Conservation (phyloP, 208 protist species). For the Trypanosoma theileri region DNA sequence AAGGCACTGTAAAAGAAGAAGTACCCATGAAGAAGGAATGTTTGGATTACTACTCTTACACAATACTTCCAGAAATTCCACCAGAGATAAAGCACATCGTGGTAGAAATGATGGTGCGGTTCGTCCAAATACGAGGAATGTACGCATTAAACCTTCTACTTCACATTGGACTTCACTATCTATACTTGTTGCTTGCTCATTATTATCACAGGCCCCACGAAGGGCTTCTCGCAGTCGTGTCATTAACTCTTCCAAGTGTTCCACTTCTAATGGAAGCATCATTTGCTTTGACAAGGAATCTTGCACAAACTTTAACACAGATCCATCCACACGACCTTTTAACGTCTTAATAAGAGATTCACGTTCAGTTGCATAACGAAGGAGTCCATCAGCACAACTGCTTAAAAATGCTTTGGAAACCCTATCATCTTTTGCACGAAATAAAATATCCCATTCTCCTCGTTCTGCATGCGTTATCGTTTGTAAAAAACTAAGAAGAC, state of each 20-base stretch:
- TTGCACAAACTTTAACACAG: slow-evolving; percentile 49
- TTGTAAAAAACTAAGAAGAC: slow-evolving; percentile 64
- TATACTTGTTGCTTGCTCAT: neutral
- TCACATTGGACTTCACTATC: slow-evolving; percentile 11
- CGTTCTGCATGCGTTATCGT: slow-evolving; percentile 49
- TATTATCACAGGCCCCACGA: slow-evolving; percentile 5
- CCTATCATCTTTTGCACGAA: slow-evolving; percentile 67
- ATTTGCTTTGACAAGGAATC: slow-evolving; percentile 44
- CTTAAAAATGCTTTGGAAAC: slow-evolving; percentile 54
- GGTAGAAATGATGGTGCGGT: slow-evolving; percentile 35
- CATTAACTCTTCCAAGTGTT: slow-evolving; percentile 51
- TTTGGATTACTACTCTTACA: slow-evolving; percentile 12
- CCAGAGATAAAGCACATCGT: slow-evolving; percentile 21
- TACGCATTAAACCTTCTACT: slow-evolving; percentile 42
- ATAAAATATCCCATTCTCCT: slow-evolving; percentile 66
- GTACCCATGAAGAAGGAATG: slow-evolving; percentile 29
- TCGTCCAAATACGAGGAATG: slow-evolving; percentile 41
- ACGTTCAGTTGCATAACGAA: slow-evolving; percentile 41
- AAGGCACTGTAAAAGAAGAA: slow-evolving; percentile 35
- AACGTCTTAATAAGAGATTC: slow-evolving; percentile 35
- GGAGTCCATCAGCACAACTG: slow-evolving; percentile 31
- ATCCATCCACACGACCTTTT: slow-evolving; percentile 47
- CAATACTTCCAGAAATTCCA: slow-evolving; percentile 32
- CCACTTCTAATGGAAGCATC: slow-evolving; percentile 35
- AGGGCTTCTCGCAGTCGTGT: slow-evolving; percentile 21